Percentiles rank a stretch among this genome's conserved stretches.
Evolutionary conservation across 2,329 filamentous ascomycete genomes (phyloP).

Genomic region (Epichloe sp.): DNA sequence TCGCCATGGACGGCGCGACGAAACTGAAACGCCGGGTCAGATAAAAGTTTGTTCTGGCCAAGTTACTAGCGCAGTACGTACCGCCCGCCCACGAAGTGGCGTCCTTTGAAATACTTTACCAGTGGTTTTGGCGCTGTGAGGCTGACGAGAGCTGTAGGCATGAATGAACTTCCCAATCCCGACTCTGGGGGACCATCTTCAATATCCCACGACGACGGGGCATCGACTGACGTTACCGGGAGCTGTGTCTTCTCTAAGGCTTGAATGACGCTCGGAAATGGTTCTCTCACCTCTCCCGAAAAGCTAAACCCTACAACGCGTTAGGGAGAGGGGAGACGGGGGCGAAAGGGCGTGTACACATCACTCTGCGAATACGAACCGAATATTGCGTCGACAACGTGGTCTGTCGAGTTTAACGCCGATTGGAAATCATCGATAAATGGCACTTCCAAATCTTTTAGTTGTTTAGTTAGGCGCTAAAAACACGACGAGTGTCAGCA

Average conservation of each 20-base stretch:
- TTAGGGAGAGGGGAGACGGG: conserved; percentile 1
- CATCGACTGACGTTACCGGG: conserved; percentile 80
- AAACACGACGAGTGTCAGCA: conserved; percentile 17
- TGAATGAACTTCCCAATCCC: conserved; percentile 67
- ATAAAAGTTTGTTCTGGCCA: not conserved
- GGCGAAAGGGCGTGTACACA: not conserved
- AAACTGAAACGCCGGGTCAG: conserved; percentile 42
- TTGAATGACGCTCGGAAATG: conserved; percentile 71
- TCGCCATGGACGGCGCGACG: conserved; percentile 60
- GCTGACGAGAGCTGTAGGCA: conserved; percentile 70
- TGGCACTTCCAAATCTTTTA: conserved; percentile 68
- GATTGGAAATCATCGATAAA: conserved; percentile 69
- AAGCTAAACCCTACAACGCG: conserved; percentile 68
- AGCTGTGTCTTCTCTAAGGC: conserved; percentile 59
- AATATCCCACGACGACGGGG: conserved; percentile 90
- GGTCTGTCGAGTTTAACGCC: conserved; percentile 56
- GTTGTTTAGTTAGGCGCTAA: conserved; percentile 70
- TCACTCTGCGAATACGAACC: conserved; percentile 35
- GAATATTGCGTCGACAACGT: conserved; percentile 88
- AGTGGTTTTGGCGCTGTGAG: conserved; percentile 89
- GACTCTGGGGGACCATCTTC: conserved; percentile 72
- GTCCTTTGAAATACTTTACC: conserved; percentile 68
- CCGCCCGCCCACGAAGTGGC: conserved; percentile 85
- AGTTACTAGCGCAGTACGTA: conserved; percentile 24
- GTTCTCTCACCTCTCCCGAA: conserved; percentile 80